phyloP scores from a whole-genome alignment of 2,329 filamentous ascomycete species.

The Colletotrichum sp. region DNA sequence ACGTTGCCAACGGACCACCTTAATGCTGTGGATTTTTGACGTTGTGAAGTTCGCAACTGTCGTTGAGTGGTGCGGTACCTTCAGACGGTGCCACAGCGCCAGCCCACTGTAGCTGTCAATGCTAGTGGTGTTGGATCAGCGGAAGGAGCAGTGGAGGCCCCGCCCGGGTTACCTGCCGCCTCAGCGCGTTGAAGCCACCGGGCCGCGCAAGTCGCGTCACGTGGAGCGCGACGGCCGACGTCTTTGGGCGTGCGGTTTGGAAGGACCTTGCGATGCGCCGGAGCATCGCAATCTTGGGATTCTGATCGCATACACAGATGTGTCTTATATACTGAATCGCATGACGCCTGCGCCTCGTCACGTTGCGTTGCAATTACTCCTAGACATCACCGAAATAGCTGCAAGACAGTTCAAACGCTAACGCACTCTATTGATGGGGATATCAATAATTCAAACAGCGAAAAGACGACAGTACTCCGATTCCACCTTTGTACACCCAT shows the following conservation, averaged over 20 bases:
- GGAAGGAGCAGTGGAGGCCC: not conserved
- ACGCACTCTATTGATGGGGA: conserved; percentile 10
- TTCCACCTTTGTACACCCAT: conserved; percentile 1
- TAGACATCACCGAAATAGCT: not conserved
- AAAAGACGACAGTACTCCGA: conserved; percentile 9
- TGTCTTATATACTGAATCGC: not conserved
- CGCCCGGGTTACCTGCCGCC: not conserved
- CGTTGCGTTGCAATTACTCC: not conserved
- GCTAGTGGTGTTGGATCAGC: not conserved
- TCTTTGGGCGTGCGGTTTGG: not conserved
- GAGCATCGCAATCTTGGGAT: not conserved
- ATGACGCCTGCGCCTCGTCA: not conserved
- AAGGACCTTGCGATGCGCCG: not conserved
- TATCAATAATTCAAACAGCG: conserved; percentile 1
- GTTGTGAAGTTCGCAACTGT: not conserved
- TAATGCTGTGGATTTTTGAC: not conserved
- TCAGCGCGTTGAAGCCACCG: not conserved
- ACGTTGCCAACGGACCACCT: not conserved
- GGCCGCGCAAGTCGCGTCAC: conserved; percentile 1
- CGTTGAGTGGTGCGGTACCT: not conserved
- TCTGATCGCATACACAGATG: not conserved
- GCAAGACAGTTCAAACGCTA: not conserved
- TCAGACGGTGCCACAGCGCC: not conserved
- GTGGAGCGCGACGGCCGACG: not conserved
- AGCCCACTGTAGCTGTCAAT: not conserved